Conservation (phyloP, 768 basidiomycete genomes). For the Mycena galericulata region DNA sequence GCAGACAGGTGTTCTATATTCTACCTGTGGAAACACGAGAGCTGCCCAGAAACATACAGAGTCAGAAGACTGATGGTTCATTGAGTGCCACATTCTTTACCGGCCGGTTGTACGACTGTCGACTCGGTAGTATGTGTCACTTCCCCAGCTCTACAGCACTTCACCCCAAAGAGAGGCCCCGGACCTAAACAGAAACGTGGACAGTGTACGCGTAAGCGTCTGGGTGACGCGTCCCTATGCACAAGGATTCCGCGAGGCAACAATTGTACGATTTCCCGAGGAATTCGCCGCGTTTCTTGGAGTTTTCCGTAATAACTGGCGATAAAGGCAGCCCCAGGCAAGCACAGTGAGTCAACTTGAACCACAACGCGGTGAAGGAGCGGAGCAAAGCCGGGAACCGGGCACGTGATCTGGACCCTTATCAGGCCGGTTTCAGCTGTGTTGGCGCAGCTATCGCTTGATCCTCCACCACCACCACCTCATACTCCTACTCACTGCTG, state of each 20-base stretch:
- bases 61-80: too few relatives aligned
- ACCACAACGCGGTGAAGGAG: background rate
- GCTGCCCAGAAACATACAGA: too few relatives aligned
- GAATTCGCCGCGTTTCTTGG: background rate
- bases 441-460: background rate
- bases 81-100: too few relatives aligned
- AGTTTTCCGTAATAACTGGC: background rate
- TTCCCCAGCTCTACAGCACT: background rate
- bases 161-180: background rate
- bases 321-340: background rate
- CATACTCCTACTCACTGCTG: background rate
- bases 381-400: background rate
- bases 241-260: conserved; percentile 1
- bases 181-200: background rate
- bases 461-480: background rate
- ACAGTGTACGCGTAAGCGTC: background rate
- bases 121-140: background rate
- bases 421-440: background rate
- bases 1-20: too few relatives aligned
- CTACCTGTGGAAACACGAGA: too few relatives aligned
- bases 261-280: too few relatives aligned
- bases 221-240: background rate
- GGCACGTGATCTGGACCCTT: background rate
- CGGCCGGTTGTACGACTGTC: too few relatives aligned
- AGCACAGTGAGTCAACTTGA: background rate